Conservation (phyloP, 495 filamentous ascomycete species). For the Neurospora sublineolata region DNA sequence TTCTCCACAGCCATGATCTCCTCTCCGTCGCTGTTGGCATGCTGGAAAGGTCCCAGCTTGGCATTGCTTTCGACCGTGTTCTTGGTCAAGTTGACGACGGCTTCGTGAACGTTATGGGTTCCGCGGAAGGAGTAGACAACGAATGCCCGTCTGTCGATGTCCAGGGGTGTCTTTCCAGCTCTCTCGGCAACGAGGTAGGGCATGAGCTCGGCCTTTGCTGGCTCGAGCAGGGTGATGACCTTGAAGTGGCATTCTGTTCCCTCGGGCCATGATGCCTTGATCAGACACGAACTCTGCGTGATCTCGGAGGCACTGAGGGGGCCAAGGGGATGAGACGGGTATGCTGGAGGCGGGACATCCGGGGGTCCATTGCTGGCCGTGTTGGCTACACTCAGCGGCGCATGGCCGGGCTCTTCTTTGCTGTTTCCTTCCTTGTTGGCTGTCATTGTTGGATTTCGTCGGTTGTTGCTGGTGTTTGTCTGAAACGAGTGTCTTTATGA, state of each 20-base stretch:
- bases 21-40: slow-evolving; percentile 45
- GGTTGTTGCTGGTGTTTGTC: background rate
- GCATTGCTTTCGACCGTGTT: slow-evolving; percentile 47
- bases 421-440: background rate
- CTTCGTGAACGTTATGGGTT: slow-evolving; percentile 59
- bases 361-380: background rate
- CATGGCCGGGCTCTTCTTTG: background rate
- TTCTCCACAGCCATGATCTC: slow-evolving; percentile 52
- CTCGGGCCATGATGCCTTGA: slow-evolving; percentile 39
- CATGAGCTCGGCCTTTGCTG: slow-evolving; percentile 46
- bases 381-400: background rate
- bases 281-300: slow-evolving; percentile 23
- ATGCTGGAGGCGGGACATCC: background rate
- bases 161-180: slow-evolving; percentile 8
- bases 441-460: background rate
- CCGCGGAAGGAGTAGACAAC: slow-evolving; percentile 53
- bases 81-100: slow-evolving; percentile 44
- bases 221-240: slow-evolving; percentile 52
- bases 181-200: slow-evolving; percentile 31
- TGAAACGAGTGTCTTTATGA: background rate
- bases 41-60: slow-evolving; percentile 43
- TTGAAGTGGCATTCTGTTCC: slow-evolving; percentile 49
- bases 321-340: slow-evolving; percentile 44
- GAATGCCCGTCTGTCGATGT: slow-evolving; percentile 42
- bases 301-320: slow-evolving; percentile 50